These are phyloP conservation scores for Cairneyella variabilis DNA, from an alignment of 495 filamentous ascomycete genomes.

Conservation along the genomic window DNA sequence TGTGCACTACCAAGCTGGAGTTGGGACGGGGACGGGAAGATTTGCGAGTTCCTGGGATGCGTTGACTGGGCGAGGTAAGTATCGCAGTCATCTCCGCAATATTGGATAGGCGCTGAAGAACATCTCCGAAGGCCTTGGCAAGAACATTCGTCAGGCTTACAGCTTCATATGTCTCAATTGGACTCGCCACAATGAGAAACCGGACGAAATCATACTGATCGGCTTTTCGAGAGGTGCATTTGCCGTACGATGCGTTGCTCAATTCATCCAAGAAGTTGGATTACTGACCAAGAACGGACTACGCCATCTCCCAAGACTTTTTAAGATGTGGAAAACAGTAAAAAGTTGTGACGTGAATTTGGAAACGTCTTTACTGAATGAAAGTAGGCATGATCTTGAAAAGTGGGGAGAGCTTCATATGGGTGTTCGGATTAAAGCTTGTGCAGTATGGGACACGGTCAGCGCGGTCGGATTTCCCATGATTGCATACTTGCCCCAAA, in stretches of 20 bases:
- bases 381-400: background rate
- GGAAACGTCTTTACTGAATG: too few species aligned
- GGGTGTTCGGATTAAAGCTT: background rate
- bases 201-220: constrained; percentile 1
- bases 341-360: background rate
- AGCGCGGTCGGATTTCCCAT: background rate
- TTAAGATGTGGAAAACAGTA: background rate
- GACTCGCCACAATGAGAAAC: background rate
- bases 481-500: too few species aligned
- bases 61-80: constrained; percentile 1
- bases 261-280: constrained; percentile 3
- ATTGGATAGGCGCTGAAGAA: background rate
- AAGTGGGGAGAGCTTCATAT: background rate
- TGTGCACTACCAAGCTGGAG: background rate
- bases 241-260: background rate
- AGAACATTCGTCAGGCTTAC: background rate
- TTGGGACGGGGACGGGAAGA: background rate
- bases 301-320: background rate
- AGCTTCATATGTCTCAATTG: constrained; percentile 6
- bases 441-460: constrained; percentile 7
- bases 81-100: background rate
- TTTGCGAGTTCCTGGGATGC: background rate
- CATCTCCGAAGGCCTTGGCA: background rate
- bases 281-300: background rate
- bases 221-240: constrained; percentile 3